Base-by-base conservation (phyloP, 2,329 filamentous ascomycete species). In the Penicillium corylophilum region DNA sequence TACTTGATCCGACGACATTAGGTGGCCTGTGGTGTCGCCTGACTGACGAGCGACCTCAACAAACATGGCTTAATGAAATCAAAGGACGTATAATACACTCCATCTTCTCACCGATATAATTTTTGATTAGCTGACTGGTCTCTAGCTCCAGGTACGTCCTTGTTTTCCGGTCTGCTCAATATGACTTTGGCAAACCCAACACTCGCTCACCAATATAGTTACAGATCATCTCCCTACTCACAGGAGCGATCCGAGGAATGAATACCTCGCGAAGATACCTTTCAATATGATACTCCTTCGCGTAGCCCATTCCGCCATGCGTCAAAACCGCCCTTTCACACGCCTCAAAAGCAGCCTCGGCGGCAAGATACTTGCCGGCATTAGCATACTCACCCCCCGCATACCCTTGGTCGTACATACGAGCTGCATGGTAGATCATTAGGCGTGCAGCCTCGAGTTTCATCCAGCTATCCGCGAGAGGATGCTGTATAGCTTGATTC, bases 231-330 rank as follows among this genome's bases (percentile, higher is more conserved):
- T 73, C 79, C 49, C 79, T 64, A 38, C 78, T 81, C 6, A 84
- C 79, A 1, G 81, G 81, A 4, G 81, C 81, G 46, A 84, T 79
- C 22, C 81, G 62, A 3, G 81, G 81, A 24, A 83, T 80, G 56
- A 82, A 79, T 35, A 77, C 77, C 60, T 83, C 81, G 36, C 81
- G 68, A 39, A 83, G 61, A 66, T 81, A 83, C 45, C 81, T 65
- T 66, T 84, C 81, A 1, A 83, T 81, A 62, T 83, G 77, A 60
- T 82, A 83, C 56, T 83, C 81, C 26, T 77, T 78, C 3, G 80
- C 80, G 68, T 83, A 84, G 0, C 81, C 81, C 80, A 83, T 83
- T 0, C 81, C 81, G 16, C 81, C 81, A 65, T 81, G 79, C 9
- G 73, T 69, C 57, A 83, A 64, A 3, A 81, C 75, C n/a, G 78